Conservation (phyloP, 345 rosid genomes). For the Camelina laxa region DNA sequence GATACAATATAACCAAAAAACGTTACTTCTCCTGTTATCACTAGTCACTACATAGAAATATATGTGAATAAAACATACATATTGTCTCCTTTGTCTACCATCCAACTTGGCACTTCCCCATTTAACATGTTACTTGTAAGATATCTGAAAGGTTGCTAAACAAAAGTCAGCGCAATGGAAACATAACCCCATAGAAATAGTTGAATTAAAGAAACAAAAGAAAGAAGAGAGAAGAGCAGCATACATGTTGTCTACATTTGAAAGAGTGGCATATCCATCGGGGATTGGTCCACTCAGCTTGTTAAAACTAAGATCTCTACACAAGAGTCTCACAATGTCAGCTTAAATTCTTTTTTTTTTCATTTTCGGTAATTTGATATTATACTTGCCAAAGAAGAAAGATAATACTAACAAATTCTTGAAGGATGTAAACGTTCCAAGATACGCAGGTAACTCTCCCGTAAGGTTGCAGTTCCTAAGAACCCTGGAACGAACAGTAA, state of each 20-base stretch:
- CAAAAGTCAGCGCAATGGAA: neutral
- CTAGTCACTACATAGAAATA: neutral
- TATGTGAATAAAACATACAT: slow-evolving; percentile 44
- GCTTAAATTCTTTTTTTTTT: neutral
- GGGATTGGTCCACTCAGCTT: slow-evolving; percentile 61
- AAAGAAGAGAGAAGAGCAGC: slow-evolving; percentile 7
- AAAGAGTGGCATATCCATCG: slow-evolving; percentile 1
- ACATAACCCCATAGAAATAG: neutral
- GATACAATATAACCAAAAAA: neutral
- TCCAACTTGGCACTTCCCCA: slow-evolving; percentile 57
- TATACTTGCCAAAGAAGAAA: neutral
- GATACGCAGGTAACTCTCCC: slow-evolving; percentile 54
- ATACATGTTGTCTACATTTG: slow-evolving; percentile 28
- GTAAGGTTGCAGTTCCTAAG: slow-evolving; percentile 63
- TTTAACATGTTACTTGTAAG: slow-evolving; percentile 52
- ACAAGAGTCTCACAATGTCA: slow-evolving; percentile 25
- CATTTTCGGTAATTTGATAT: neutral
- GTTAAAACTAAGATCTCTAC: slow-evolving; percentile 69
- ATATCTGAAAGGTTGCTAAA: slow-evolving; percentile 39
- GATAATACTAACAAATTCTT: slow-evolving; percentile 54
- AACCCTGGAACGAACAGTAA: slow-evolving; percentile 45
- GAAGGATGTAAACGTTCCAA: slow-evolving; percentile 36
- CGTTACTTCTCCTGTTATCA: neutral
- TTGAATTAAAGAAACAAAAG: neutral
- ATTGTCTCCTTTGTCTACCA: slow-evolving; percentile 47